These are phyloP conservation scores for Phellinidium pouzarii DNA, from an alignment of 1,284 basidiomycete species.

Conservation along the genomic window DNA sequence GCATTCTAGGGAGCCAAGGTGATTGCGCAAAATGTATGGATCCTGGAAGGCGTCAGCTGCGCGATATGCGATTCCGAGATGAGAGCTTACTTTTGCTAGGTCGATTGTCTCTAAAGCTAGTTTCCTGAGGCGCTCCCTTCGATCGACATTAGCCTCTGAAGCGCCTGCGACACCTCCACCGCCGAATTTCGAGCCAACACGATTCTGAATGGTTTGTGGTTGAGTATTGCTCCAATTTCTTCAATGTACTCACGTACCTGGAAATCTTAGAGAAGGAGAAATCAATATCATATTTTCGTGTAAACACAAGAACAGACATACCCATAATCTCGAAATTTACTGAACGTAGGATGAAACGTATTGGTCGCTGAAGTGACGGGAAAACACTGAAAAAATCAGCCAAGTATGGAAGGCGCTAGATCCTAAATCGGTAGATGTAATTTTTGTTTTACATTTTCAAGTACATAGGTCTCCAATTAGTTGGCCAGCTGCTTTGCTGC, in stretches of 20 bases:
- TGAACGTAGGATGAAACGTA: no score
- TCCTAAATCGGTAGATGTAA: no score
- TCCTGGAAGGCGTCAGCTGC: conserved; percentile 49
- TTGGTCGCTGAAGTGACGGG: not conserved
- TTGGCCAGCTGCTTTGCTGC: not conserved
- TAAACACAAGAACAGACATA: not conserved
- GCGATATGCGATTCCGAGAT: not conserved
- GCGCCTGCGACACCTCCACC: conserved; percentile 91
- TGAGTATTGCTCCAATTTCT: not conserved
- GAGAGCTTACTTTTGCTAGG: conserved; percentile 72
- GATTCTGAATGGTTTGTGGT: conserved; percentile 51
- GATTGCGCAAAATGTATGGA: conserved; percentile 98
- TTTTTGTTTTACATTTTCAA: no score
- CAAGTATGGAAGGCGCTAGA: no score
- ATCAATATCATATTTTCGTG: not conserved
- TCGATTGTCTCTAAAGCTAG: conserved; percentile 96
- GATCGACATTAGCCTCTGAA: conserved; percentile 91
- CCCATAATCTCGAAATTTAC: not conserved
- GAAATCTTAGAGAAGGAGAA: not conserved
- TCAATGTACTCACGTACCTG: not conserved
- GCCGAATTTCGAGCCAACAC: conserved; percentile 93
- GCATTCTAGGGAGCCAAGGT: conserved; percentile 95
- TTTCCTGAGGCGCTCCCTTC: conserved; percentile 91
- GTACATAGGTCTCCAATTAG: no score
- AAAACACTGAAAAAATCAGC: not conserved